These are phyloP conservation scores for Beauveria scarabaeidicola DNA, from an alignment of 2,329 filamentous ascomycete genomes.

Conservation along the genomic window DNA sequence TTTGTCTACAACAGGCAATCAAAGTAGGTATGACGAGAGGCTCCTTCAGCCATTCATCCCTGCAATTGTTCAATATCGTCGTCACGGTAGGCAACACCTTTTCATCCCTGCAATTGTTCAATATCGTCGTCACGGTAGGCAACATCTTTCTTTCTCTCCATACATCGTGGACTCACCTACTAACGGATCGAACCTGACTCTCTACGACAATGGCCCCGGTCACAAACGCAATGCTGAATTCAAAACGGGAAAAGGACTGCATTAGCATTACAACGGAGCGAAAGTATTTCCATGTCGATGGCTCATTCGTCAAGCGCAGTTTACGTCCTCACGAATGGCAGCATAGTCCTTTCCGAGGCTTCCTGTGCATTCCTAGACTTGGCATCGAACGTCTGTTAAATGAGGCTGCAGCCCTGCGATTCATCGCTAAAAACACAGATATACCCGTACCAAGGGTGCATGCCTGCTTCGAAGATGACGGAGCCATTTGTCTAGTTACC, in stretches of 20 bases:
- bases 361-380: slow-evolving; percentile 11
- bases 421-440: slow-evolving; percentile 14
- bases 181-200: not conserved
- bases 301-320: slow-evolving; percentile 13
- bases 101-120: no score
- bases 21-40: no score
- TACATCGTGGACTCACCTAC: not conserved
- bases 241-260: slow-evolving; percentile 10
- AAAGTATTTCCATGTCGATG: slow-evolving; percentile 11
- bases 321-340: slow-evolving; percentile 14
- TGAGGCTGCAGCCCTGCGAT: slow-evolving; percentile 13
- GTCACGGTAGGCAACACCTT: not conserved
- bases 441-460: slow-evolving; percentile 16
- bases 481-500: slow-evolving; percentile 13
- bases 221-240: slow-evolving; percentile 12
- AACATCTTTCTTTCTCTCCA: not conserved
- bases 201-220: slow-evolving; percentile 1
- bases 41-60: no score
- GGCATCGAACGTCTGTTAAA: slow-evolving; percentile 15
- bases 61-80: no score
- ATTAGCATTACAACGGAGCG: slow-evolving; percentile 7
- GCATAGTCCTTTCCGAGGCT: slow-evolving; percentile 5
- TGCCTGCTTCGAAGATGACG: slow-evolving; percentile 16
- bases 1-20: no score
- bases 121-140: no score